Evolutionary conservation across 495 filamentous ascomycete species (phyloP).

Genomic region (Penicillium bialowiezense): DNA sequence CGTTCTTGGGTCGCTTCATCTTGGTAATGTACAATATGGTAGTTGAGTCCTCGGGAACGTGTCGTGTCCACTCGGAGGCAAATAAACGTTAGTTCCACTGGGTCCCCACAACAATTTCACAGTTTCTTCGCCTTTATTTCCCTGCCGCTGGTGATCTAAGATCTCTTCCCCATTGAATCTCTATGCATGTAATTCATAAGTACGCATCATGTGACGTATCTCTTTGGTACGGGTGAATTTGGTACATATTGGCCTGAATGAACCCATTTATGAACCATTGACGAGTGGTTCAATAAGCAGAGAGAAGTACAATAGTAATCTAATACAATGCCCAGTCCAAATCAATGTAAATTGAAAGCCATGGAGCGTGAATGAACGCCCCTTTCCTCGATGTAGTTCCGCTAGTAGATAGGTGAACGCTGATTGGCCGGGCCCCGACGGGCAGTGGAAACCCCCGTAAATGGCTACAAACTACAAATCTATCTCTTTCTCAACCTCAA

Average conservation of each 20-base stretch:
- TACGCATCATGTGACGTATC: slow-evolving; percentile 8
- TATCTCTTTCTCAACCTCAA: slow-evolving; percentile 17
- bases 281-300: not conserved
- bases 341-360: not conserved
- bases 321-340: not conserved
- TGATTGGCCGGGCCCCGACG: slow-evolving; percentile 24
- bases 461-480: slow-evolving; percentile 30
- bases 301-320: too few relatives aligned
- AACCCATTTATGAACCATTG: not conserved
- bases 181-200: not conserved
- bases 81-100: not conserved
- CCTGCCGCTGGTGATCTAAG: not conserved
- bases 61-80: not conserved
- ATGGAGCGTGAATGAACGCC: not conserved
- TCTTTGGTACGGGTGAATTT: not conserved
- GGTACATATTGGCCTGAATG: too few relatives aligned
- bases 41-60: not conserved
- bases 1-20: too few relatives aligned
- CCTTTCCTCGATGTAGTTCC: slow-evolving; percentile 23
- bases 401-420: slow-evolving; percentile 13
- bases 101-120: not conserved
- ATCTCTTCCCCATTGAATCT: not conserved
- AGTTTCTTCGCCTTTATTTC: not conserved
- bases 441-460: slow-evolving; percentile 12
- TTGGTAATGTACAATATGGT: too few relatives aligned